phyloP scores from a whole-genome alignment of 108 stramenopile species.

The Chaetoceros tenuissimus region DNA sequence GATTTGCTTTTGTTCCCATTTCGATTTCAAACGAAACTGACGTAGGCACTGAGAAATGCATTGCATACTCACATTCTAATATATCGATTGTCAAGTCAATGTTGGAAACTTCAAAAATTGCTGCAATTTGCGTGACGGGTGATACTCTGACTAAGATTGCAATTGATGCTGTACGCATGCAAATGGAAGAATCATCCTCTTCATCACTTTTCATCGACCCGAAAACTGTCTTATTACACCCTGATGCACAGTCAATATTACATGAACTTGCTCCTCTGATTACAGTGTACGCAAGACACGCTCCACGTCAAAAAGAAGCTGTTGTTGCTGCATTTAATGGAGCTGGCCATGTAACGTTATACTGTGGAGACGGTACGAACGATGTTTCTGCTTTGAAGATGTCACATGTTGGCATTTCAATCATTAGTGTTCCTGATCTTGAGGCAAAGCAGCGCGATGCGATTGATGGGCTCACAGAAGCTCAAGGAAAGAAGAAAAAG shows the following conservation, averaged over 20 bases:
- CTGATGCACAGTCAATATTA: constrained; percentile 39
- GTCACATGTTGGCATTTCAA: constrained; percentile 94
- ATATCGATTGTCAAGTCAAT: constrained; percentile 16
- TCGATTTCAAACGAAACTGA: not conserved
- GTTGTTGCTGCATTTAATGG: constrained; percentile 87
- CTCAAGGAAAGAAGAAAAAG: constrained; percentile 37
- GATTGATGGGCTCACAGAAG: constrained; percentile 28
- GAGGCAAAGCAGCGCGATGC: constrained; percentile 77
- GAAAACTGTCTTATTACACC: constrained; percentile 47
- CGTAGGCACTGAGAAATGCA: constrained; percentile 1
- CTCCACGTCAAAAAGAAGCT: constrained; percentile 94
- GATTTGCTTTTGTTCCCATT: constrained; percentile 6
- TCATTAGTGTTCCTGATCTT: constrained; percentile 87
- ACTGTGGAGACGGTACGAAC: constrained; percentile 99
- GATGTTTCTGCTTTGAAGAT: constrained; percentile 95
- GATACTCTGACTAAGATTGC: constrained; percentile 44
- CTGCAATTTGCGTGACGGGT: constrained; percentile 50
- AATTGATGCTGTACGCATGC: constrained; percentile 19
- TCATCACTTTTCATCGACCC: constrained; percentile 14
- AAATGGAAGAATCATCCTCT: not conserved
- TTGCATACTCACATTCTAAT: constrained; percentile 22
- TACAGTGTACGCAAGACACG: constrained; percentile 91
- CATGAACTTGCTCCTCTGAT: constrained; percentile 58
- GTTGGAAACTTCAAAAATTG: constrained; percentile 20
- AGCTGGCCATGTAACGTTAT: constrained; percentile 73